Percentiles rank a stretch among this genome's conserved stretches.
phyloP scores from a whole-genome alignment of 768 basidiomycete species.

The Clathrus columnatus region DNA sequence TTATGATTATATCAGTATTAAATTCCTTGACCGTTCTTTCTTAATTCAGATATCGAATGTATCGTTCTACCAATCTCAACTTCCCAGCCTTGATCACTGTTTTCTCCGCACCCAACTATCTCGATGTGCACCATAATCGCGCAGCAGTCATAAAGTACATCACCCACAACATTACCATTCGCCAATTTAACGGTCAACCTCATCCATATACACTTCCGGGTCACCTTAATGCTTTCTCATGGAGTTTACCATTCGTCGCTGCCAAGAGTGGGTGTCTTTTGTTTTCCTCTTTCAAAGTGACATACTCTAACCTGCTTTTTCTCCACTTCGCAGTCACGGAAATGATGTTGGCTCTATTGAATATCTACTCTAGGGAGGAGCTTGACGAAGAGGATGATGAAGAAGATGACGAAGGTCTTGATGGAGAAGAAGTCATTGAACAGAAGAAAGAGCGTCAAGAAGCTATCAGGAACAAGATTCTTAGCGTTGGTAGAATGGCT shows the following conservation, averaged over 20 bases:
- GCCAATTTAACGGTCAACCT: slow-evolving; percentile 72
- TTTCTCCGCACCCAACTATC: slow-evolving; percentile 94
- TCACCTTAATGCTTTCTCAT: slow-evolving; percentile 97
- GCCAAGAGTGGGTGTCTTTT: slow-evolving; percentile 74
- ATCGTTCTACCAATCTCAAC: slow-evolving; percentile 88
- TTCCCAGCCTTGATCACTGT: slow-evolving; percentile 98
- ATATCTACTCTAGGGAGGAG: slow-evolving; percentile 43
- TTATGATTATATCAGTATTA: not conserved
- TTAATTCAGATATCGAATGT: slow-evolving; percentile 71
- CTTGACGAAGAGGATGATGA: slow-evolving; percentile 36
- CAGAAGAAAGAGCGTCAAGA: slow-evolving; percentile 26
- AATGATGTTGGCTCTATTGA: slow-evolving; percentile 44
- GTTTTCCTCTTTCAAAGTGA: not conserved
- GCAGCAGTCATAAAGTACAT: slow-evolving; percentile 96
- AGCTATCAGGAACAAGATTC: slow-evolving; percentile 43
- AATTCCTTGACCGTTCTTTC: not conserved
- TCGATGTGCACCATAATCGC: slow-evolving; percentile 94
- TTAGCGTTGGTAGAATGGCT: slow-evolving; percentile 42
- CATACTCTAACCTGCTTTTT: not conserved
- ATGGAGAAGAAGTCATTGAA: slow-evolving; percentile 16
- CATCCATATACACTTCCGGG: slow-evolving; percentile 88
- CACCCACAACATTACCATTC: slow-evolving; percentile 92
- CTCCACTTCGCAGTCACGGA: slow-evolving; percentile 32
- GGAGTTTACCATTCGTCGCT: slow-evolving; percentile 95
- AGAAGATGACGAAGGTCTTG: slow-evolving; percentile 21